phyloP scores from a whole-genome alignment of 169 alveolate species.

The Plasmodium chabaudi region DNA sequence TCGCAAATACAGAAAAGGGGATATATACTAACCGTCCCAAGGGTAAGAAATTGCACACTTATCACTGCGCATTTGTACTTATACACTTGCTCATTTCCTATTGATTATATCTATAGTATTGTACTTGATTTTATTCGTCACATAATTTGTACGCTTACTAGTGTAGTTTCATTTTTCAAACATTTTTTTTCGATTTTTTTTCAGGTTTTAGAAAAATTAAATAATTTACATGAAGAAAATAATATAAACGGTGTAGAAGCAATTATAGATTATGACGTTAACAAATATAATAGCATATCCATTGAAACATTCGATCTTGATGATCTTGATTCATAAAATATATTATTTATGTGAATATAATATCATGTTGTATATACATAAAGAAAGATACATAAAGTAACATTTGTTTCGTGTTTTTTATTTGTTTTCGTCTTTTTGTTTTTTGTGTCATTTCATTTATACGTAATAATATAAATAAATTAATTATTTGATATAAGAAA shows the following conservation, averaged over 20 bases:
- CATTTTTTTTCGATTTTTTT: background rate
- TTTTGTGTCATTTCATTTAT: too few relatives aligned
- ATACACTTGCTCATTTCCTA: background rate
- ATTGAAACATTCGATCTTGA: slow-evolving; percentile 36
- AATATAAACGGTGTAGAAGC: background rate
- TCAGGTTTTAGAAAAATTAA: slow-evolving; percentile 28
- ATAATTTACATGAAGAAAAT: slow-evolving; percentile 10
- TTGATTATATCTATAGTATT: background rate
- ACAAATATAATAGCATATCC: background rate
- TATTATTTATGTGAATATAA: too few relatives aligned
- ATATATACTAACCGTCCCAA: slow-evolving; percentile 6
- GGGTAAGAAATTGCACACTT: slow-evolving; percentile 4
- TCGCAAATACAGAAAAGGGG: slow-evolving; percentile 46
- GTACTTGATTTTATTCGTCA: too few relatives aligned
- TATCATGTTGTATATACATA: too few relatives aligned
- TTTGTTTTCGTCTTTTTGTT: too few relatives aligned
- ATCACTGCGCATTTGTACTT: background rate
- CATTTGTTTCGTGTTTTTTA: too few relatives aligned
- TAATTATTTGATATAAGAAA: too few relatives aligned
- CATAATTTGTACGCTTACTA: too few relatives aligned
- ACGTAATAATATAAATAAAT: too few relatives aligned
- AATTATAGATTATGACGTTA: background rate
- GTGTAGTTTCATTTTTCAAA: background rate
- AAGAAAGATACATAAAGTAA: too few relatives aligned
- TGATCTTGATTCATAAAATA: slow-evolving; percentile 16